These are phyloP conservation scores for Butyriboletus appendiculatus DNA, from an alignment of 1,284 basidiomycete genomes.

Conservation along the genomic window DNA sequence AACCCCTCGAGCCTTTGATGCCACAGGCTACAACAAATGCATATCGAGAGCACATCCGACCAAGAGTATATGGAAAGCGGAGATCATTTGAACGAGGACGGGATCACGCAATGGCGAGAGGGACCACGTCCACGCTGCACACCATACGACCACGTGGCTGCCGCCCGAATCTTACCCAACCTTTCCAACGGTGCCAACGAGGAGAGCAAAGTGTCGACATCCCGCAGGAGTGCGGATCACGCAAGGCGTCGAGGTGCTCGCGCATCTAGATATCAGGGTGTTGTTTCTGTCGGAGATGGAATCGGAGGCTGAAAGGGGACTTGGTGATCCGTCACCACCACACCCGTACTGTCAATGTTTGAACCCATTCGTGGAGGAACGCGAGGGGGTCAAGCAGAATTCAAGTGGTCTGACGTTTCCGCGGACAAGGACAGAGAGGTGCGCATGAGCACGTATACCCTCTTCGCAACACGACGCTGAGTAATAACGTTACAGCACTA, in stretches of 20 bases:
- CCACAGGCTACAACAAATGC: neutral
- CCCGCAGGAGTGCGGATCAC: constrained; percentile 25
- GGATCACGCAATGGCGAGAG: constrained; percentile 5
- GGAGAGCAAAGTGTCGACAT: constrained; percentile 21
- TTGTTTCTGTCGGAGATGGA: constrained; percentile 22
- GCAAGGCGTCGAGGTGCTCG: neutral
- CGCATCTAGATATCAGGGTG: constrained; percentile 14
- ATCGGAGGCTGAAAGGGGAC: constrained; percentile 15
- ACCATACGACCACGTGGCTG: constrained; percentile 6
- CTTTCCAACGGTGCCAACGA: neutral
- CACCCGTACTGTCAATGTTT: constrained; percentile 51
- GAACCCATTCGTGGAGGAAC: constrained; percentile 84
- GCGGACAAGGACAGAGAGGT: constrained; percentile 92
- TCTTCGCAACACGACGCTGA: constrained; percentile 2
- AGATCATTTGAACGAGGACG: constrained; percentile 7
- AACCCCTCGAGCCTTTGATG: neutral
- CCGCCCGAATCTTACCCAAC: constrained; percentile 5
- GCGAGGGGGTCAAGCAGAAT: constrained; percentile 87
- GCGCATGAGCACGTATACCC: constrained; percentile 18
- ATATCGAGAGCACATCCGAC: neutral
- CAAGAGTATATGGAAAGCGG: constrained; percentile 1
- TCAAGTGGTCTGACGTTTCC: constrained; percentile 90
- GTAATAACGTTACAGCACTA: constrained; percentile 62
- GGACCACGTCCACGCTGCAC: constrained; percentile 6
- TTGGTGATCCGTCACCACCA: neutral